Evolutionary conservation across 2,329 filamentous ascomycete genomes (phyloP), one percentile per base, ranked within the genome.

Genomic region (Colletotrichum coccodes): DNA sequence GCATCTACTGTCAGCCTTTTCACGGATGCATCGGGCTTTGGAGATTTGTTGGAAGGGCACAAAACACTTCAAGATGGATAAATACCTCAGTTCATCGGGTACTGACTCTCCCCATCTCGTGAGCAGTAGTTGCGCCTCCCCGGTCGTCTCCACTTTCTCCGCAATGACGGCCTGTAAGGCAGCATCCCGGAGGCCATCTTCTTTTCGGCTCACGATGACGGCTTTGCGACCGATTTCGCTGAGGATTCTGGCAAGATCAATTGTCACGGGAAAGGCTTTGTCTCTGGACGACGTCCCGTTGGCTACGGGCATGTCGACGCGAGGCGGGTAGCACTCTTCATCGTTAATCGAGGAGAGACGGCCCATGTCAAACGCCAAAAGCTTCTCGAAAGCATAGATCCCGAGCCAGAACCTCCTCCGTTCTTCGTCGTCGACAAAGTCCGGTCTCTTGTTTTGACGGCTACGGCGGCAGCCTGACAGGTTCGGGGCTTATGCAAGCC

Each of bases 401-500:
- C 53, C 61, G 1, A 65, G 47, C 65, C 65, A 68, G 6, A 65
- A 68, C 14, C 18, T 18, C 16, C 46, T 40, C 9, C 65, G 30
- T 23, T 68, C 54, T 9, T 68, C 60, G 3, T 65, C 60, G 5
- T 58, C 52, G 0, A 58, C 44, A 3, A 61, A 61, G 1, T 60
- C 65, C 0, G 21, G 53, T 1, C 57, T 64, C 9, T 16, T 30
- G 30, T 34, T 21, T 2, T 38, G 18, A 1, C 47, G 50, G 1
- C 36, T 46, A 14, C 38, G 38, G 3, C 32, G 26, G 11, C 54
- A n/a, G 9, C 47, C 8, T n/a, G 30, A 12, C 61, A 60, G 6
- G 60, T 34, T 4, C 54, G 60, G 12, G 65, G 54, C 21, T 60
- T 68, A 30, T 76, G 74, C 14, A 76, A 64, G 12, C 75, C 74